These are phyloP conservation scores for Cladosporium sp. DNA, from an alignment of 2,329 filamentous ascomycete species.

Conservation along the genomic window DNA sequence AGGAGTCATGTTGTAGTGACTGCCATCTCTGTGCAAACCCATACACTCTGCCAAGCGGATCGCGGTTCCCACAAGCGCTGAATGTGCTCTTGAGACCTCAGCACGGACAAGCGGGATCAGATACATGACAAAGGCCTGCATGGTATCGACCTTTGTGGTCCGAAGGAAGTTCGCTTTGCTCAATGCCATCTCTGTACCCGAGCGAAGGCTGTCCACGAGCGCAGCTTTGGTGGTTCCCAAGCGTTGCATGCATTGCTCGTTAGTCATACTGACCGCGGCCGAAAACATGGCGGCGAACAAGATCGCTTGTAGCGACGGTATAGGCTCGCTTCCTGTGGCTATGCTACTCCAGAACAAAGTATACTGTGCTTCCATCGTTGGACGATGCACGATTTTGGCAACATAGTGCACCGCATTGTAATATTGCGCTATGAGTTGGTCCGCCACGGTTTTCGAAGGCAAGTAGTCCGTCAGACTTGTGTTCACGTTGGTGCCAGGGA, in stretches of 20 bases:
- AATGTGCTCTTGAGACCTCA: constrained; percentile 70
- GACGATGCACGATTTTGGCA: constrained; percentile 63
- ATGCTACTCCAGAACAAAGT: constrained; percentile 62
- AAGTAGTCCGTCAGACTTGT: constrained; percentile 57
- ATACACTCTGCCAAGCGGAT: constrained; percentile 74
- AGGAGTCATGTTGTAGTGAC: constrained; percentile 60
- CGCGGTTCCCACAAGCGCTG: constrained; percentile 66
- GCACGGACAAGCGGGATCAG: constrained; percentile 69
- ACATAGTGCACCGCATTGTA: constrained; percentile 65
- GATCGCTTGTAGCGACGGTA: constrained; percentile 61
- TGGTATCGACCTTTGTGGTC: constrained; percentile 67
- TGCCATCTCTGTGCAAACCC: constrained; percentile 69
- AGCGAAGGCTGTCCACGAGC: constrained; percentile 60
- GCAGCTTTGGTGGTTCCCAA: constrained; percentile 55
- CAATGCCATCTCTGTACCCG: constrained; percentile 64
- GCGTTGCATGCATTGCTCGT: constrained; percentile 48
- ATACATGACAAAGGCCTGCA: constrained; percentile 75
- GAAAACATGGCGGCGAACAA: constrained; percentile 68
- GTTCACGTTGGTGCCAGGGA: constrained; percentile 48
- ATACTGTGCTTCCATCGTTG: constrained; percentile 64
- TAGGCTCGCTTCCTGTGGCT: constrained; percentile 56
- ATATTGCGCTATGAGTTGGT: constrained; percentile 63
- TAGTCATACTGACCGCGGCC: constrained; percentile 62
- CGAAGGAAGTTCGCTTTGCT: constrained; percentile 66
- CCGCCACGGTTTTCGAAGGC: constrained; percentile 54